phyloP scores from a whole-genome alignment of 2,329 filamentous ascomycete species.

The Phaeophleospora eucalypticola region DNA sequence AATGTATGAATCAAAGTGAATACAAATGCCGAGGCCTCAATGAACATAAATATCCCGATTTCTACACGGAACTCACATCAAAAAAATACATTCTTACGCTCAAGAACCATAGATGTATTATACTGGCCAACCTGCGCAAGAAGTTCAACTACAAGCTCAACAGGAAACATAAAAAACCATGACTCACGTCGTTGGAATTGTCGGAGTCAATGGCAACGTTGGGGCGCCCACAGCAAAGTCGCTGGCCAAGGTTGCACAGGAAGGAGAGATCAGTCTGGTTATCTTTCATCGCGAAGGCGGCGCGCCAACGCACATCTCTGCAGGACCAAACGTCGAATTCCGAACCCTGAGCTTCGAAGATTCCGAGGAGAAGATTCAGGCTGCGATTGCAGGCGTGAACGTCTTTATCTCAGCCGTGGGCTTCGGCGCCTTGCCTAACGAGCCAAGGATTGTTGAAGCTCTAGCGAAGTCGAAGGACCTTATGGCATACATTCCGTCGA shows the following conservation, averaged over 20 bases:
- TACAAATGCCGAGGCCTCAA: no score
- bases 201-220: no score
- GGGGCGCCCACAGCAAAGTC: neutral
- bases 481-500: neutral
- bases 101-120: no score
- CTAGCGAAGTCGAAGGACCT: conserved; percentile 1
- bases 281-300: neutral
- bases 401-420: conserved; percentile 1
- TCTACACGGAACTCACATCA: no score
- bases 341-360: neutral
- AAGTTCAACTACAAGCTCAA: no score
- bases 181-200: no score
- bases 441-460: conserved; percentile 1
- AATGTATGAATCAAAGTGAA: no score
- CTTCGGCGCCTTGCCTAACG: conserved; percentile 1
- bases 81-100: no score
- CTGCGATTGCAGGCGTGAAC: neutral
- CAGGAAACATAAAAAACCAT: no score
- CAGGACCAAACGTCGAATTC: neutral
- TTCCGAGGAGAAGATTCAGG: neutral
- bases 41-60: no score
- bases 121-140: no score
- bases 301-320: neutral
- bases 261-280: neutral
- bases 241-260: neutral